These are phyloP conservation scores for Pouteria campechiana DNA, from an alignment of 179 eudicot species.

Conservation along the genomic window DNA sequence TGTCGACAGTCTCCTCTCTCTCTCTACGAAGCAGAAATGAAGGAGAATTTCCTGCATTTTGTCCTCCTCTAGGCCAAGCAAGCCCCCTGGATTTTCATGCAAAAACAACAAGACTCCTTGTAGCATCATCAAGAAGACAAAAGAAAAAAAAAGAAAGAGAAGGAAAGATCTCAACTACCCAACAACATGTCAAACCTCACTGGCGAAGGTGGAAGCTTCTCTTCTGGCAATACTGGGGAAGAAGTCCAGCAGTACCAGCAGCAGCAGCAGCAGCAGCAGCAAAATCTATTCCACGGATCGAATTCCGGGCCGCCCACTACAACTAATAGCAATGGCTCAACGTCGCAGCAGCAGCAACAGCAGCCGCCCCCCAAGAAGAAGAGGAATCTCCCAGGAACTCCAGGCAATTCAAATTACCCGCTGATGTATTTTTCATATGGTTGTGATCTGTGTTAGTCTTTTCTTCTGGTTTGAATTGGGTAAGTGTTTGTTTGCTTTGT, in stretches of 20 bases:
- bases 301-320: not conserved
- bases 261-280: not conserved
- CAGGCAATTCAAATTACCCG: constrained; percentile 30
- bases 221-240: constrained; percentile 21
- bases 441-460: too few species aligned
- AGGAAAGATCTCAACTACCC: not conserved
- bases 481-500: too few species aligned
- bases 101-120: not conserved
- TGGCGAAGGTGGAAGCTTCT: constrained; percentile 35
- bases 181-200: constrained; percentile 24
- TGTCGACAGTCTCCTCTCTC: constrained; percentile 3
- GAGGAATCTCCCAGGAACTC: constrained; percentile 28
- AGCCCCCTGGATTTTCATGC: not conserved
- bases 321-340: constrained; percentile 7
- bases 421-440: too few species aligned
- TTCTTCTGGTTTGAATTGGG: too few species aligned
- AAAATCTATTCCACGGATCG: constrained; percentile 1
- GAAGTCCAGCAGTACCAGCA: constrained; percentile 11
- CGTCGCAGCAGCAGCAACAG: constrained; percentile 8
- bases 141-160: not conserved
- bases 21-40: constrained; percentile 3
- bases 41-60: constrained; percentile 14
- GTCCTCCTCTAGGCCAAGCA: constrained; percentile 12
- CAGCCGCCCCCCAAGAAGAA: constrained; percentile 17
- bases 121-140: not conserved